Evolutionary conservation across 768 basidiomycete genomes (phyloP).

Genomic region (Mycena belliarum): DNA sequence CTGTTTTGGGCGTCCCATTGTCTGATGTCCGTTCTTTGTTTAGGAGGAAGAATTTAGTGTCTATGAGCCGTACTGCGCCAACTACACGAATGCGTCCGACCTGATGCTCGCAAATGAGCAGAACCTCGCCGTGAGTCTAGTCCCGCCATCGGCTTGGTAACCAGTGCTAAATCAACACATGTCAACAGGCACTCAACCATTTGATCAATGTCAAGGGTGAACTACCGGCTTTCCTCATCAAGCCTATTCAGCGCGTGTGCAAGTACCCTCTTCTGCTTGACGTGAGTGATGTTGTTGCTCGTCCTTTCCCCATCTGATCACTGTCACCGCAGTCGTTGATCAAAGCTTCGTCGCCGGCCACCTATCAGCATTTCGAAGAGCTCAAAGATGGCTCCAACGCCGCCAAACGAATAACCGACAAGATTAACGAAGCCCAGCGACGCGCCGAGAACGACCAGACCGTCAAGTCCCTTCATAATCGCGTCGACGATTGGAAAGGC

Average conservation of each 20-base stretch:
- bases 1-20: conserved; percentile 48
- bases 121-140: conserved; percentile 77
- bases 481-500: conserved; percentile 99
- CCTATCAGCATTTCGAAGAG: conserved; percentile 76
- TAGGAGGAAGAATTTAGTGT: conserved; percentile 96
- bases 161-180: conserved; percentile 39
- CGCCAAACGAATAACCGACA: conserved; percentile 90
- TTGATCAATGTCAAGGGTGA: conserved; percentile 91
- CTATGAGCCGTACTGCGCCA: conserved; percentile 97
- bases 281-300: conserved; percentile 47
- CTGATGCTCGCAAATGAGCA: conserved; percentile 86
- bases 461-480: conserved; percentile 77
- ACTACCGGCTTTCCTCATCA: conserved; percentile 94
- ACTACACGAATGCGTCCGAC: conserved; percentile 86
- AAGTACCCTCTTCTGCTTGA: conserved; percentile 96
- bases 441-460: conserved; percentile 90
- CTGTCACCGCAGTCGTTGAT: conserved; percentile 58
- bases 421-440: conserved; percentile 94
- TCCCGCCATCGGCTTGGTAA: conserved; percentile 31
- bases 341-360: conserved; percentile 62
- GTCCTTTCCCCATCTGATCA: conserved; percentile 15
- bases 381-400: conserved; percentile 82
- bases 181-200: conserved; percentile 71
- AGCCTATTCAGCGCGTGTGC: conserved; percentile 97
- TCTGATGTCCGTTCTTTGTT: conserved; percentile 34